Percentiles rank a stretch among this genome's conserved stretches.
These are phyloP conservation scores for Coffea humblotiana DNA, from an alignment of 305 asterid genomes.

Conservation along the genomic window DNA sequence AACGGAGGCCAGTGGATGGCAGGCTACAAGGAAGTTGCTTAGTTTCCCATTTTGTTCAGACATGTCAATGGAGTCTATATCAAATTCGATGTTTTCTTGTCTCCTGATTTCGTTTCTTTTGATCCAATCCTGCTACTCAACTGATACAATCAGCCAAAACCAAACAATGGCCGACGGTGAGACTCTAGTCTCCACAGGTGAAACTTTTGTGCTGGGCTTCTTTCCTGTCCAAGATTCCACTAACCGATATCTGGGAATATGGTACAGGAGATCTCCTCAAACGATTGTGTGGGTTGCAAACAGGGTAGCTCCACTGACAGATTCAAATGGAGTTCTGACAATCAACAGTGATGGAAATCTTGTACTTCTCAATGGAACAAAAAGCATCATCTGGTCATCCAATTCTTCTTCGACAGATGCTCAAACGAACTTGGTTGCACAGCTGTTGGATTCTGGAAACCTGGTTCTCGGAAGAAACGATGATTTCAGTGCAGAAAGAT, in stretches of 20 bases:
- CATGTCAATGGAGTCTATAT: background rate
- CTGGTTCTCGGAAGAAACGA: slow-evolving; percentile 17
- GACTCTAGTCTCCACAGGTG: slow-evolving; percentile 16
- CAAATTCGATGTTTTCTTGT: background rate
- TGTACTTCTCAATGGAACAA: slow-evolving; percentile 16
- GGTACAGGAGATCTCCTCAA: slow-evolving; percentile 22
- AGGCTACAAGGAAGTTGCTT: background rate
- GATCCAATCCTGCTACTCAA: background rate
- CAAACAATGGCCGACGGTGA: slow-evolving; percentile 7
- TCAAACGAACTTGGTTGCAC: slow-evolving; percentile 9
- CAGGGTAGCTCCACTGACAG: slow-evolving; percentile 17
- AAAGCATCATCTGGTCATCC: slow-evolving; percentile 22
- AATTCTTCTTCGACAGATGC: slow-evolving; percentile 2
- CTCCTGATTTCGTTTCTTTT: background rate
- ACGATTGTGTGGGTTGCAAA: slow-evolving; percentile 31
- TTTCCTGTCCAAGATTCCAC: slow-evolving; percentile 16
- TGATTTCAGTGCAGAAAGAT: background rate
- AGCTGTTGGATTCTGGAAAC: slow-evolving; percentile 30
- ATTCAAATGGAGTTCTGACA: slow-evolving; percentile 17
- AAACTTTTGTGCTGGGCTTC: slow-evolving; percentile 26
- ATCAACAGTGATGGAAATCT: slow-evolving; percentile 27
- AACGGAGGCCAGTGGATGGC: background rate
- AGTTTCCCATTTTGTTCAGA: background rate
- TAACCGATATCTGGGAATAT: slow-evolving; percentile 26
- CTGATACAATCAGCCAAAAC: slow-evolving; percentile 1